These are phyloP conservation scores for Uromyces viciae-fabae DNA, from an alignment of 1,284 basidiomycete species.

Conservation along the genomic window DNA sequence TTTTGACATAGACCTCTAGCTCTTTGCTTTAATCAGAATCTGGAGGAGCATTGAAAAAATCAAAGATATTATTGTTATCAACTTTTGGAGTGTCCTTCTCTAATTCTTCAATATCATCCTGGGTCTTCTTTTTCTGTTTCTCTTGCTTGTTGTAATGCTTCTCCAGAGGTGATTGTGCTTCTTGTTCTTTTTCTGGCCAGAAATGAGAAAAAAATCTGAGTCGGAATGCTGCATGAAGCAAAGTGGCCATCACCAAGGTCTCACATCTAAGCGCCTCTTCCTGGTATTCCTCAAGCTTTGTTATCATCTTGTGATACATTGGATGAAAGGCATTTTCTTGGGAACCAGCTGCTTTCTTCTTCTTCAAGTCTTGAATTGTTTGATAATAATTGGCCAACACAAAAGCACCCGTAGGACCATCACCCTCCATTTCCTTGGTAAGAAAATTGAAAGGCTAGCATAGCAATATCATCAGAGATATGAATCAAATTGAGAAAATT, in stretches of 20 bases:
- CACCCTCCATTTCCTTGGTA: background rate
- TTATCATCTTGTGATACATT: background rate
- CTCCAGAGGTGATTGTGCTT: background rate
- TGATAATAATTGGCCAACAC: background rate
- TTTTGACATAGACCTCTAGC: background rate
- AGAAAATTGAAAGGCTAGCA: background rate
- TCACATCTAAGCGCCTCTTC: background rate
- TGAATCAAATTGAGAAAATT: background rate
- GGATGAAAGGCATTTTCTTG: background rate
- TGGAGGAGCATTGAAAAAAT: background rate
- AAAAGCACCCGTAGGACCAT: slow-evolving; percentile 8
- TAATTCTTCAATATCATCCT: background rate
- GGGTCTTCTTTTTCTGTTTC: background rate
- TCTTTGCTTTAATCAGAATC: background rate
- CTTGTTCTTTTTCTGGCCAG: background rate
- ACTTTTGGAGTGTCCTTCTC: background rate
- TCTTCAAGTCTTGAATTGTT: background rate
- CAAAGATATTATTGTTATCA: slow-evolving; percentile 5
- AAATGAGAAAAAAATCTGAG: background rate
- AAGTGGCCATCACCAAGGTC: background rate
- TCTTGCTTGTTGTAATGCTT: background rate
- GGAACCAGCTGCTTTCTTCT: background rate
- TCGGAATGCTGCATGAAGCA: background rate
- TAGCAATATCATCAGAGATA: too few species aligned
- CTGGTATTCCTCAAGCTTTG: background rate